Percentiles rank a stretch among this genome's conserved stretches.
phyloP scores from a whole-genome alignment of 352 stramenopile species.

The Phytophthora aleatoria region DNA sequence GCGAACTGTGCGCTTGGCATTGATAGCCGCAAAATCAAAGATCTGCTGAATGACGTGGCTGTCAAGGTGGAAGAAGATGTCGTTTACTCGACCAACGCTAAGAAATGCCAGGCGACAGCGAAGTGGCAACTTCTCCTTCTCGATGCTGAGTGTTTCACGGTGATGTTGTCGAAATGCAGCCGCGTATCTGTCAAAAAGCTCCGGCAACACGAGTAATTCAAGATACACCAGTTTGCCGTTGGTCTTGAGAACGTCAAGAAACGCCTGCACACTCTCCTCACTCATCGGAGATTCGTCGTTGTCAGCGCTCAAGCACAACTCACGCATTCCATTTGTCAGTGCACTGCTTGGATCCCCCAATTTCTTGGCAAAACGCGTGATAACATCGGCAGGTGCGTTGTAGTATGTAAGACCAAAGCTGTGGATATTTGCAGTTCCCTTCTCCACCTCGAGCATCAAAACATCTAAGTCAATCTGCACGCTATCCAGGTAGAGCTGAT shows the following conservation, averaged over 20 bases:
- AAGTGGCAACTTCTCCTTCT: constrained; percentile 36
- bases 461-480: constrained; percentile 32
- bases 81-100: constrained; percentile 25
- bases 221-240: constrained; percentile 39
- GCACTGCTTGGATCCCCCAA: constrained; percentile 20
- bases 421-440: constrained; percentile 14
- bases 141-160: constrained; percentile 30
- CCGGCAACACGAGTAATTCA: constrained; percentile 26
- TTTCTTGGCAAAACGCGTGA: constrained; percentile 32
- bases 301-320: constrained; percentile 34
- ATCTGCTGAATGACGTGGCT: constrained; percentile 27
- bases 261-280: constrained; percentile 23
- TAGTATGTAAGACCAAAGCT: constrained; percentile 23
- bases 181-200: constrained; percentile 30
- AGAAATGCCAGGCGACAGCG: constrained; percentile 31
- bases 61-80: constrained; percentile 23
- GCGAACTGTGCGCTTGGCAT: constrained; percentile 32
- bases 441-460: constrained; percentile 29
- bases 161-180: constrained; percentile 24
- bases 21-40: constrained; percentile 32
- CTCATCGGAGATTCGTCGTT: constrained; percentile 31
- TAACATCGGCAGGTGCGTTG: constrained; percentile 14
- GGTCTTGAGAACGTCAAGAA: constrained; percentile 26
- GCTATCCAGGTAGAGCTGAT: constrained; percentile 34
- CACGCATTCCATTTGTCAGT: constrained; percentile 22